phyloP scores from a whole-genome alignment of 202 grass and related monocot species.

The Sporobolus alterniflorus region DNA sequence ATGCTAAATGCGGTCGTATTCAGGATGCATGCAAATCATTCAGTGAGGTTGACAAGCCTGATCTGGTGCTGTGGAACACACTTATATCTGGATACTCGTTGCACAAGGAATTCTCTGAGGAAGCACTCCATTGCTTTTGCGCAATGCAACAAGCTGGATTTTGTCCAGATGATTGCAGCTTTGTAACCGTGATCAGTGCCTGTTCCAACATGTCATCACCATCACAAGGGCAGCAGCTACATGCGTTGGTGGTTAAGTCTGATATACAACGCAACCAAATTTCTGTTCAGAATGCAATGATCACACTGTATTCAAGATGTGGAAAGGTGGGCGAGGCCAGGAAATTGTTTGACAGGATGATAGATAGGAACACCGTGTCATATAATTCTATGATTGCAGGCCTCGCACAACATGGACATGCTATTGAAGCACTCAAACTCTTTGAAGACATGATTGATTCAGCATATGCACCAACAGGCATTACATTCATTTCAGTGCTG shows the following conservation, averaged over 20 bases:
- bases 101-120: slow-evolving; percentile 9
- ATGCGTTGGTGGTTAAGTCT: slow-evolving; percentile 16
- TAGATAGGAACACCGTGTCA: slow-evolving; percentile 35
- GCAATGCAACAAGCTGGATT: slow-evolving; percentile 23
- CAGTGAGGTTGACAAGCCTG: slow-evolving; percentile 9
- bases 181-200: slow-evolving; percentile 23
- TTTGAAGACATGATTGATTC: slow-evolving; percentile 37
- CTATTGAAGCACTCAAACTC: slow-evolving; percentile 28
- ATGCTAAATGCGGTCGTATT: slow-evolving; percentile 14
- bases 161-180: slow-evolving; percentile 24
- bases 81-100: slow-evolving; percentile 23
- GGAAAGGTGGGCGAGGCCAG: slow-evolving; percentile 37
- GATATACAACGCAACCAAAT: neutral
- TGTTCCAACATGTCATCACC: slow-evolving; percentile 18
- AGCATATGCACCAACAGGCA: slow-evolving; percentile 24
- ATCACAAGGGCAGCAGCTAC: slow-evolving; percentile 24
- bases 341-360: slow-evolving; percentile 37
- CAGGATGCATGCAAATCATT: slow-evolving; percentile 12
- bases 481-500: slow-evolving; percentile 51
- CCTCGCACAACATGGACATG: slow-evolving; percentile 48
- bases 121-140: slow-evolving; percentile 7
- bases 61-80: slow-evolving; percentile 29
- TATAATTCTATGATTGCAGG: slow-evolving; percentile 54
- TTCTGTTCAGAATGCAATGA: slow-evolving; percentile 45
- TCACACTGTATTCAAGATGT: slow-evolving; percentile 48